Evolutionary conservation across 768 basidiomycete genomes (phyloP), one percentile per base, ranked within the genome.

Genomic region (Leccinum sublutescens): DNA sequence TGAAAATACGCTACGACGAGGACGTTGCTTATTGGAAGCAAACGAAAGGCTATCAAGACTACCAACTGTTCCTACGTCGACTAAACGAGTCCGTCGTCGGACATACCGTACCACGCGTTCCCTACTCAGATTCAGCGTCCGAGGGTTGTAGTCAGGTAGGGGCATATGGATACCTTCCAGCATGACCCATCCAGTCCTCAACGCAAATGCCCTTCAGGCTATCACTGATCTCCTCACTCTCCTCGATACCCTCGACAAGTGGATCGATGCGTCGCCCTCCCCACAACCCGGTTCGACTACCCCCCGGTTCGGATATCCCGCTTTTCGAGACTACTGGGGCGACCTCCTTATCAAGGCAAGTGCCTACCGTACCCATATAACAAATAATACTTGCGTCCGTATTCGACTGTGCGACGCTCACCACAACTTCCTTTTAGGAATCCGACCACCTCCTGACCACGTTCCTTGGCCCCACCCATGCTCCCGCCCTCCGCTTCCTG

Each of bases 251-350:
- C 74, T 97, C 45, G 84, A 86, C 62, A 61, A 62, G 2, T 93
- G 93, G 92, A 85, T 95, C 25, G 85, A 89, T 38, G 85, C 88
- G 27, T 89, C 95, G 9, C 95, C 95, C 2, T 85, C 88, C 0
- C 79, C 6, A 70, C 82, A 40, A 83, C 87, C 8, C 83, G 68
- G 67, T 9, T 43, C 56, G n/a, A 47, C 64, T 9, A 55, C 89
- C 5, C 95, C 97, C 64, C 81, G 94, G 10, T 99, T 90, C 69
- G 96, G 96, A 1, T 97, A 98, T 73, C 82, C 95, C 17, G 88
- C 92, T 0, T 98, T 98, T 67, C 79, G 95, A 55, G 82, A 82
- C 8, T 71, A 69, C 15, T 98, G 94, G 89, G 89, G 91, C 1
- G 76, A 79, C 55, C 82, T 87, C 34, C 78, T 97, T 31, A 85